Base-by-base conservation (phyloP, 805 yeast species). In the Vanderwaltozyma polyspora region DNA sequence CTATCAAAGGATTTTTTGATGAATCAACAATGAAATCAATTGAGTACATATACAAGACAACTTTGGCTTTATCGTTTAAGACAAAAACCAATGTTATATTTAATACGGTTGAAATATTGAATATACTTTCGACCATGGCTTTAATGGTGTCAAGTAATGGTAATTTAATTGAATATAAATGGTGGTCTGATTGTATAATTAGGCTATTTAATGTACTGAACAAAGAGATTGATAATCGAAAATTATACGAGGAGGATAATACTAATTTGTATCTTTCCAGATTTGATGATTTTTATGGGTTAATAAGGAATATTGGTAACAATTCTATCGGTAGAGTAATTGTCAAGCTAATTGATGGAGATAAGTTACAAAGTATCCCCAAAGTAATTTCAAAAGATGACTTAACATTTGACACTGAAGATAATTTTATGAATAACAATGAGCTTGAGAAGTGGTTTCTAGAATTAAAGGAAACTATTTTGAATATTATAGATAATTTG, bases 81-180 rank as follows among this genome's bases (percentile, higher is more conserved):
- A 67, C 79, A 1, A 74, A 75, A 28, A 55, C 72, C 23, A 69
- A 70, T 37, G 59, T 74, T 31, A 63, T 76, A 5, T 65, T 59
- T 43, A 73, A 69, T 45, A 48, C 66, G 11, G 64, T 76, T n/a
- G 78, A 71, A 38, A 68, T 76, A 17, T 49, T 76, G 31, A 64
- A 63, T 12, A 58, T 64, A 27, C 60, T 76, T 9, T 53, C 70
- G 1, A 47, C 46, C 9, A 44, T 50, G 29, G 24, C 39, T 21
- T 29, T 44, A 13, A 30, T 28, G n/a, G 18, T 28, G 10, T 23
- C 21, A 12, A 19, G 13, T 7, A 11, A 26, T 6, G 4, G 16
- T 16, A 22, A 17, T 6, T 17, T 37, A 14, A 28, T 40, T 2
- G 16, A 27, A 16, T 28, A 42, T 5, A 23, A 14, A 15, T 52